phyloP scores from a whole-genome alignment of 345 rosid species.

The Syzygium aqueum region DNA sequence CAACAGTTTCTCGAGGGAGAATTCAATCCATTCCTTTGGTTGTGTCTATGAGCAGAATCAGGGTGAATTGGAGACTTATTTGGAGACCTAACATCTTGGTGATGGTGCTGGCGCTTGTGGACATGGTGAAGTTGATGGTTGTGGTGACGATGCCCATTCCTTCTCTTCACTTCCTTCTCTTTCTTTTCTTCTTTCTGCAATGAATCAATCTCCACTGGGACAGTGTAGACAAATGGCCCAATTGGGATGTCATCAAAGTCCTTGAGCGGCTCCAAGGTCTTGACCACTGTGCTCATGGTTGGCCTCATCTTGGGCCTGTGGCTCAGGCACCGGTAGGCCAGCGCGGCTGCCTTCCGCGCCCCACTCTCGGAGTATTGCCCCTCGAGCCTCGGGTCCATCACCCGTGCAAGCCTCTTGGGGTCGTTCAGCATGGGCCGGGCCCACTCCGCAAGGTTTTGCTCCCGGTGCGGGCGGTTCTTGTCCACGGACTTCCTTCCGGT shows the following conservation, averaged over 20 bases:
- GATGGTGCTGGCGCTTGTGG: slow-evolving; percentile 20
- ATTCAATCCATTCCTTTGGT: background rate
- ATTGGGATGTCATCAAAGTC: slow-evolving; percentile 44
- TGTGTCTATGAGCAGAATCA: background rate
- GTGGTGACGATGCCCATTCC: slow-evolving; percentile 1
- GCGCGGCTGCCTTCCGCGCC: slow-evolving; percentile 65
- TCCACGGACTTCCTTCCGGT: slow-evolving; percentile 62
- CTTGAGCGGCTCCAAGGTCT: slow-evolving; percentile 51
- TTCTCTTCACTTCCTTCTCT: slow-evolving; percentile 5
- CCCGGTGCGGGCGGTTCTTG: slow-evolving; percentile 44
- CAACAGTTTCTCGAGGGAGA: background rate
- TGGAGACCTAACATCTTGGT: background rate
- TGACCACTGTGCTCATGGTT: slow-evolving; percentile 51
- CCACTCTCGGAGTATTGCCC: slow-evolving; percentile 85
- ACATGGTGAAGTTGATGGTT: slow-evolving; percentile 6
- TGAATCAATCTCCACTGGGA: slow-evolving; percentile 13
- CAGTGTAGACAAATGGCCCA: slow-evolving; percentile 61
- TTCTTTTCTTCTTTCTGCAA: slow-evolving; percentile 10
- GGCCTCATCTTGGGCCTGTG: slow-evolving; percentile 80
- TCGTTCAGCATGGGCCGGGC: slow-evolving; percentile 66
- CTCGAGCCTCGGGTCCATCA: slow-evolving; percentile 91
- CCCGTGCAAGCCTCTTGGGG: slow-evolving; percentile 48
- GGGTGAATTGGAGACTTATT: background rate
- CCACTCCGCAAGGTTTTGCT: slow-evolving; percentile 69
- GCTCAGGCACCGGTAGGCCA: slow-evolving; percentile 85